Percentiles rank a stretch among this genome's conserved stretches.
Evolutionary conservation across 768 basidiomycete species (phyloP).

Genomic region (Boletus rufocinnamomeus): DNA sequence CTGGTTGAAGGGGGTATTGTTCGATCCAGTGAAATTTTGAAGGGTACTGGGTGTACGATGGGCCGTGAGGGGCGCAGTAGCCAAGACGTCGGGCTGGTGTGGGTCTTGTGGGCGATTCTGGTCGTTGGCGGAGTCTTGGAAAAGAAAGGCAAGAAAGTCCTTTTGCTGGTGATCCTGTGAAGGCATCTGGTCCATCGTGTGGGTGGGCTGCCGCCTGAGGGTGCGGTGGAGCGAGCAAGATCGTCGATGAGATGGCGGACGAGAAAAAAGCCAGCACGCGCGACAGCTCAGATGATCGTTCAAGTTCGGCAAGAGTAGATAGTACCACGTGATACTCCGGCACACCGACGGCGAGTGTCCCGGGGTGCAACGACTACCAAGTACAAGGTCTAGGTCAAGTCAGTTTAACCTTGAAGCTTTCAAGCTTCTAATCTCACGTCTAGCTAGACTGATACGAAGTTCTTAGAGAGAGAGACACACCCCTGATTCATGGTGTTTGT

Average conservation of each 20-base stretch:
- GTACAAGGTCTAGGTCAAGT: no score
- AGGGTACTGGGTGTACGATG: slow-evolving; percentile 19
- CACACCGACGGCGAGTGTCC: no score
- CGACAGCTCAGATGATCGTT: no score
- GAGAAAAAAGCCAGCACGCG: not conserved
- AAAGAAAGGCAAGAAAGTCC: slow-evolving; percentile 38
- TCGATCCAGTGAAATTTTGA: slow-evolving; percentile 12
- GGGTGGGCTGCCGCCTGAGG: not conserved
- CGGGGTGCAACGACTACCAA: no score
- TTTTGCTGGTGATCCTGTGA: slow-evolving; percentile 37
- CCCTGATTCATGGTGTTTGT: not conserved
- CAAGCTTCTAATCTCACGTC: no score
- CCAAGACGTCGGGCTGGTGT: slow-evolving; percentile 21
- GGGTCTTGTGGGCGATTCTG: slow-evolving; percentile 28
- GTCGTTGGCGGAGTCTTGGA: slow-evolving; percentile 32
- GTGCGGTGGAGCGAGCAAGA: no score
- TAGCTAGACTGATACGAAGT: no score
- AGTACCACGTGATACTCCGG: slow-evolving; percentile 15
- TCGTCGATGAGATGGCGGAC: slow-evolving; percentile 5
- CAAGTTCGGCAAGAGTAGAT: no score
- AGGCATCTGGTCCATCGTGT: slow-evolving; percentile 26
- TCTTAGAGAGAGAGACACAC: no score
- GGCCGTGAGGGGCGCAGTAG: not conserved
- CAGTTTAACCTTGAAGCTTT: no score
- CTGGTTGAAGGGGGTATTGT: slow-evolving; percentile 20